phyloP scores from a whole-genome alignment of 208 protist genomes.

The Acanthamoeba lenticulata region DNA sequence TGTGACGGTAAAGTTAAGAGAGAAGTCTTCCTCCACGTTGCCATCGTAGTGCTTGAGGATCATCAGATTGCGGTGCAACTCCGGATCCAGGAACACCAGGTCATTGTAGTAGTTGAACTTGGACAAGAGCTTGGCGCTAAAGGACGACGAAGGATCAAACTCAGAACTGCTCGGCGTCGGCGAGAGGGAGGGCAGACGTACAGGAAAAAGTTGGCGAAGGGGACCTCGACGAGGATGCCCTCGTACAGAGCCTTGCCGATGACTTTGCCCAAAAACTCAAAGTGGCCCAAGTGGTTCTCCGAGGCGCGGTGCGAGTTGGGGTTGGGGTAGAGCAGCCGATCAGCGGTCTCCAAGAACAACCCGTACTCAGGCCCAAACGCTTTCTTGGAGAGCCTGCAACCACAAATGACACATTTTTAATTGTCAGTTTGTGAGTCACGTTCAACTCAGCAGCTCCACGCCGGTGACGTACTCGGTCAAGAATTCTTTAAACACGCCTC shows the following conservation, averaged over 20 bases:
- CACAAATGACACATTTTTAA: not conserved
- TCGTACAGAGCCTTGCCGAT: constrained; percentile 92
- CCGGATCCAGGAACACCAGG: constrained; percentile 89
- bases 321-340: constrained; percentile 91
- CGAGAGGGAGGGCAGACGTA: not conserved
- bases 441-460: not conserved
- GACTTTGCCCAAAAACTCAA: constrained; percentile 91
- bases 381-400: constrained; percentile 83
- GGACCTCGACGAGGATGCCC: constrained; percentile 91
- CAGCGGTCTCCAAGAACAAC: constrained; percentile 90
- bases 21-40: constrained; percentile 85
- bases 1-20: constrained; percentile 58
- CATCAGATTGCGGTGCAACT: constrained; percentile 91
- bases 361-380: constrained; percentile 90
- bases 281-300: constrained; percentile 67
- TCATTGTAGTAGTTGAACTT: constrained; percentile 92
- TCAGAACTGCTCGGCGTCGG: too few species aligned
- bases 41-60: constrained; percentile 85
- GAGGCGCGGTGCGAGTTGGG: constrained; percentile 85
- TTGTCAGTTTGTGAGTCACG: not conserved
- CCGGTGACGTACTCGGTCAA: constrained; percentile 77
- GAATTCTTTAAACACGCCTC: constrained; percentile 94
- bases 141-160: not conserved
- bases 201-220: constrained; percentile 93
- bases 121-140: constrained; percentile 82